phyloP scores from a whole-genome alignment of 2,329 filamentous ascomycete species.

The Apiospora malaysiana region DNA sequence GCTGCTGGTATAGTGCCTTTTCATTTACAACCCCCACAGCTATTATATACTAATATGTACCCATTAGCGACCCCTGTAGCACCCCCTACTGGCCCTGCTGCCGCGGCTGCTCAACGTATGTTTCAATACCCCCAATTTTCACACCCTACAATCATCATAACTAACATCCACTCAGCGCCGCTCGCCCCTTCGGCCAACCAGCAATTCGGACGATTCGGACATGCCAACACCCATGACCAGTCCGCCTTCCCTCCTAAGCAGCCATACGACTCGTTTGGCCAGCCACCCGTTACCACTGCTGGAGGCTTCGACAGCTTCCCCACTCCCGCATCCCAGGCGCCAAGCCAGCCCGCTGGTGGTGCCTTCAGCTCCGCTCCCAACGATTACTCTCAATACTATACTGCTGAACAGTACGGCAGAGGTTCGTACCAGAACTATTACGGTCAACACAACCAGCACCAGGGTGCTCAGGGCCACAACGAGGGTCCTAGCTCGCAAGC shows the following conservation, averaged over 20 bases:
- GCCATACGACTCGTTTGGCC: constrained; percentile 84
- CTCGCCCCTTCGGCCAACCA: constrained; percentile 63
- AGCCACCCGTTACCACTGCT: constrained; percentile 61
- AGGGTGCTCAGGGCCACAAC: constrained; percentile 69
- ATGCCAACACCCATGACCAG: constrained; percentile 65
- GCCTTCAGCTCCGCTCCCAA: constrained; percentile 75
- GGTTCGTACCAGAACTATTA: constrained; percentile 72
- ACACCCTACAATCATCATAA: constrained; percentile 34
- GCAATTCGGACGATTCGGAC: constrained; percentile 74
- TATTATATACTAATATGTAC: constrained; percentile 30
- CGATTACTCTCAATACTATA: constrained; percentile 88
- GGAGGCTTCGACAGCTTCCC: constrained; percentile 63
- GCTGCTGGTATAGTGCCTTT: constrained; percentile 38
- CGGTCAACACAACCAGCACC: constrained; percentile 57
- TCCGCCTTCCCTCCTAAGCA: constrained; percentile 70
- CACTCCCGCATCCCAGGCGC: constrained; percentile 62
- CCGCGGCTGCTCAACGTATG: constrained; percentile 37
- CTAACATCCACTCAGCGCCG: constrained; percentile 47
- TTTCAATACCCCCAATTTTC: constrained; percentile 38
- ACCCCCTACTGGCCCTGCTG: constrained; percentile 36
- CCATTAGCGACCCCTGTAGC: constrained; percentile 39
- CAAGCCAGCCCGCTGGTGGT: constrained; percentile 64
- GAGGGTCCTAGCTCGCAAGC: constrained; percentile 75
- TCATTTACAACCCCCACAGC: constrained; percentile 20
- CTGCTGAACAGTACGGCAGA: constrained; percentile 73